Conservation (phyloP, 768 basidiomycete species). For the Trametes elegans region DNA sequence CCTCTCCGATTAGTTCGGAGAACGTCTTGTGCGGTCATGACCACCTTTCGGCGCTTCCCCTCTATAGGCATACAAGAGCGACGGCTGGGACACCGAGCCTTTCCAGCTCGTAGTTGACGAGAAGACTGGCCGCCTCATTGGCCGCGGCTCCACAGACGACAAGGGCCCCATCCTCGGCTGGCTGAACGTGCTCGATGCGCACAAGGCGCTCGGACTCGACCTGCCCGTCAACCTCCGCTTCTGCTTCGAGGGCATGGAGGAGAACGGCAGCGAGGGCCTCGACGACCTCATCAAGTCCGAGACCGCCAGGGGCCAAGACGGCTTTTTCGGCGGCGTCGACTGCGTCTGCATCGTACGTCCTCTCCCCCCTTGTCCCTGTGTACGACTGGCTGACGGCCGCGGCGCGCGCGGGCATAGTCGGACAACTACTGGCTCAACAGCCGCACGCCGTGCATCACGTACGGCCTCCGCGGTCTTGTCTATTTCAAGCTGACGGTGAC, state of each 20-base stretch:
- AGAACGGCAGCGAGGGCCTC: slow-evolving; percentile 87
- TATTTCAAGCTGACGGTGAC: slow-evolving; percentile 83
- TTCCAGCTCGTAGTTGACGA: slow-evolving; percentile 64
- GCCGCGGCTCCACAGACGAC: slow-evolving; percentile 88
- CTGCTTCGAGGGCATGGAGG: slow-evolving; percentile 98
- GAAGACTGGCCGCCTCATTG: slow-evolving; percentile 63
- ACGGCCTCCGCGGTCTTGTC: slow-evolving; percentile 83
- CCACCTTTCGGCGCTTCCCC: background rate
- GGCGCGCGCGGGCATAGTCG: slow-evolving; percentile 56
- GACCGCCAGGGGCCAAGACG: slow-evolving; percentile 56
- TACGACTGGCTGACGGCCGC: background rate
- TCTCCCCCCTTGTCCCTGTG: background rate
- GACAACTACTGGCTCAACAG: slow-evolving; percentile 96
- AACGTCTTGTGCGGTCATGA: too few species aligned
- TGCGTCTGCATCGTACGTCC: slow-evolving; percentile 85
- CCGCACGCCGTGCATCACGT: slow-evolving; percentile 77
- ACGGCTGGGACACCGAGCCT: slow-evolving; percentile 89
- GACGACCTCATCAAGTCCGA: slow-evolving; percentile 83
- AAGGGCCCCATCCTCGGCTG: slow-evolving; percentile 89
- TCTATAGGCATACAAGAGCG: slow-evolving; percentile 44
- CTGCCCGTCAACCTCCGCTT: slow-evolving; percentile 89
- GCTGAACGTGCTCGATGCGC: slow-evolving; percentile 88
- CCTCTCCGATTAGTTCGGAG: too few species aligned
- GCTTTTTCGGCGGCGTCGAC: slow-evolving; percentile 86
- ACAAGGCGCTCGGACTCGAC: slow-evolving; percentile 58